Base-by-base conservation (phyloP, 371 early-diverging fungal species). In the Mortierella sp. region DNA sequence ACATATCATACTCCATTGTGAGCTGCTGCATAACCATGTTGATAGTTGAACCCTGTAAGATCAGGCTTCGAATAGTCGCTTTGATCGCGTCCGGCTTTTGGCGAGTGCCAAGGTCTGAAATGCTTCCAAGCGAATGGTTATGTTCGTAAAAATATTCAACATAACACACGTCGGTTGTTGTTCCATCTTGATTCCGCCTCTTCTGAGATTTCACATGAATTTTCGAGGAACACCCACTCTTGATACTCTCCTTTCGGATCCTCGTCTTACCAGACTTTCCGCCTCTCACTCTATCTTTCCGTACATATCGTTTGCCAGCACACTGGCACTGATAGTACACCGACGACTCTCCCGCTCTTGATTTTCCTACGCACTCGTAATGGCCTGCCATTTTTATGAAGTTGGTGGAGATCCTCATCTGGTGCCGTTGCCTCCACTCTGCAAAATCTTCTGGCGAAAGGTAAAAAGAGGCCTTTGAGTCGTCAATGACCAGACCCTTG, bases 1-100 rank as follows among this genome's bases (percentile, higher is more conserved):
- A 72, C 43, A 59, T 66, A 25, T 58, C 63, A 44, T 72, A 66
- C 43, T 66, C 67, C 66, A 72, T 72, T 12, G 72, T 66, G n/a
- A 72, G 21, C n/a, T 63, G 51, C 50, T n/a, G n/a, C n/a, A n/a
- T n/a, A n/a, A n/a, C n/a, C n/a, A n/a, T n/a, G n/a, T n/a, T n/a
- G n/a, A n/a, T n/a, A n/a, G n/a, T n/a, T n/a, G n/a, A n/a, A n/a
- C n/a, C n/a, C n/a, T n/a, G n/a, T n/a, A n/a, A n/a, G n/a, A n/a
- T n/a, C n/a, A n/a, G n/a, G n/a, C n/a, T n/a, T n/a, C n/a, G n/a
- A n/a, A n/a, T n/a, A n/a, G 67, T 63, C 9, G 62, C n/a, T 37
- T 58, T 72, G 58, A 66, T 66, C 15, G 58, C 50, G 0, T 15
- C 62, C 12, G 66, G 62, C 29, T 61, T 62, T 52, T 72, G 72